phyloP scores from a whole-genome alignment of 306 rosid genomes.

The Inga laurina region DNA sequence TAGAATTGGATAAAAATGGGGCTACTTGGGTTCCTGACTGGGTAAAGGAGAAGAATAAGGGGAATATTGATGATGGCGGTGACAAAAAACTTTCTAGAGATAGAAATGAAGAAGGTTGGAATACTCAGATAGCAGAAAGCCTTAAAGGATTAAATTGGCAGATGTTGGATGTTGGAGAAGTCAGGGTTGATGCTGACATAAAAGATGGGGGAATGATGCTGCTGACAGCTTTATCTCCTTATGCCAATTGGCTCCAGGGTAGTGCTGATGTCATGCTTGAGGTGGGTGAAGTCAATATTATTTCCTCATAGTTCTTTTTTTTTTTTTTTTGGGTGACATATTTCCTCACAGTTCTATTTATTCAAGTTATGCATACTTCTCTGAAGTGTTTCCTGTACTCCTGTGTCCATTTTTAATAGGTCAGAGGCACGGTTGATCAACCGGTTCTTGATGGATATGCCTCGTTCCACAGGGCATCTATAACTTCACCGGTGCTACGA shows the following conservation, averaged over 20 bases:
- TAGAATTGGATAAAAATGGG: conserved; percentile 64
- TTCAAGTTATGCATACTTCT: conserved; percentile 23
- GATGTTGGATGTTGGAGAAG: conserved; percentile 89
- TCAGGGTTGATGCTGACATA: conserved; percentile 91
- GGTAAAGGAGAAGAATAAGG: conserved; percentile 77
- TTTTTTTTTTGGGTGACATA: neutral
- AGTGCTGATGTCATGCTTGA: conserved; percentile 87
- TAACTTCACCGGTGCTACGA: conserved; percentile 86
- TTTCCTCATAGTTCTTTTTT: conserved; percentile 2
- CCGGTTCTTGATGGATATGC: conserved; percentile 90
- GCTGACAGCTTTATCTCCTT: conserved; percentile 88
- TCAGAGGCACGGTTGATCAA: conserved; percentile 89
- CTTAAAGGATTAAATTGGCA: conserved; percentile 95
- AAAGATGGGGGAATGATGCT: conserved; percentile 97
- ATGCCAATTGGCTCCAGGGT: conserved; percentile 95
- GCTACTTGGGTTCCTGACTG: conserved; percentile 80
- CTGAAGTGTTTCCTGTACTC: conserved; percentile 33
- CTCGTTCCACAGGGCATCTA: conserved; percentile 88
- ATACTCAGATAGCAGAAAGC: conserved; percentile 85
- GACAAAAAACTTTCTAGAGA: conserved; percentile 80
- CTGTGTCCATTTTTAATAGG: conserved; percentile 54
- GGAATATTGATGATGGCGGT: conserved; percentile 49
- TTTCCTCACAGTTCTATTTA: neutral
- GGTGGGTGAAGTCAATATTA: conserved; percentile 52
- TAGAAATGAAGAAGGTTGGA: conserved; percentile 90